Conservation (phyloP, 2,329 filamentous ascomycete genomes). For the Dothiorella sarmentorum region DNA sequence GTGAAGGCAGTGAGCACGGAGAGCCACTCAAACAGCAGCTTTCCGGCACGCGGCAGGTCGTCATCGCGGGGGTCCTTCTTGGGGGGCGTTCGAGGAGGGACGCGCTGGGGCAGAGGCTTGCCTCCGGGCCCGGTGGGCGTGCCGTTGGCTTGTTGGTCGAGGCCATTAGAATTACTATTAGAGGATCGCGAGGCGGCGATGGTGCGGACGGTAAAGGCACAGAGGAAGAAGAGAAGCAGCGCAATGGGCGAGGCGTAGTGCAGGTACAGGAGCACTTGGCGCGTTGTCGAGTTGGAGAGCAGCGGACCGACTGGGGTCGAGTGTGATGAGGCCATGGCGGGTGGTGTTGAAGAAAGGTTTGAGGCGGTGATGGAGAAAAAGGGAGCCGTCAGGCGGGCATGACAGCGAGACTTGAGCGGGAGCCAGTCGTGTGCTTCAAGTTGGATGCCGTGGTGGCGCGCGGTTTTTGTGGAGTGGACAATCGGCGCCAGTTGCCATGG, state of each 20-base stretch:
- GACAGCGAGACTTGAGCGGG: slow-evolving; percentile 16
- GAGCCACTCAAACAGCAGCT: slow-evolving; percentile 71
- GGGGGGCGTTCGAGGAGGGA: slow-evolving; percentile 41
- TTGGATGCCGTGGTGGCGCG: slow-evolving; percentile 2
- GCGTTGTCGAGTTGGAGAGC: slow-evolving; percentile 25
- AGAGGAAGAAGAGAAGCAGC: slow-evolving; percentile 61
- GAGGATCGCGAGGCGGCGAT: slow-evolving; percentile 51
- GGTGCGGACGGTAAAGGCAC: slow-evolving; percentile 59
- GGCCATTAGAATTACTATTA: slow-evolving; percentile 32
- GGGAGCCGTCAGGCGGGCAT: slow-evolving; percentile 17
- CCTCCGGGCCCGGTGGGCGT: slow-evolving; percentile 70
- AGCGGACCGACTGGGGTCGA: slow-evolving; percentile 7
- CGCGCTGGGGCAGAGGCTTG: slow-evolving; percentile 73
- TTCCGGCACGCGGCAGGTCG: slow-evolving; percentile 64
- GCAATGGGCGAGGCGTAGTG: slow-evolving; percentile 62
- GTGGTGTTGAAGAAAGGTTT: no score
- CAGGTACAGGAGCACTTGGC: slow-evolving; percentile 33
- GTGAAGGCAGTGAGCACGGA: slow-evolving; percentile 68
- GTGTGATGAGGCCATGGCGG: slow-evolving; percentile 21
- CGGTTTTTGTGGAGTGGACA: slow-evolving; percentile 17
- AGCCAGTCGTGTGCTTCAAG: slow-evolving; percentile 10
- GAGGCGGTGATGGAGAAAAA: slow-evolving; percentile 18
- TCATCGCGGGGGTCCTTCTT: slow-evolving; percentile 44
- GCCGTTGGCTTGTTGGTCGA: slow-evolving; percentile 34
- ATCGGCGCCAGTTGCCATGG: slow-evolving; percentile 8